Conservation (phyloP, 2,329 filamentous ascomycete genomes). For the Cercospora beticola region DNA sequence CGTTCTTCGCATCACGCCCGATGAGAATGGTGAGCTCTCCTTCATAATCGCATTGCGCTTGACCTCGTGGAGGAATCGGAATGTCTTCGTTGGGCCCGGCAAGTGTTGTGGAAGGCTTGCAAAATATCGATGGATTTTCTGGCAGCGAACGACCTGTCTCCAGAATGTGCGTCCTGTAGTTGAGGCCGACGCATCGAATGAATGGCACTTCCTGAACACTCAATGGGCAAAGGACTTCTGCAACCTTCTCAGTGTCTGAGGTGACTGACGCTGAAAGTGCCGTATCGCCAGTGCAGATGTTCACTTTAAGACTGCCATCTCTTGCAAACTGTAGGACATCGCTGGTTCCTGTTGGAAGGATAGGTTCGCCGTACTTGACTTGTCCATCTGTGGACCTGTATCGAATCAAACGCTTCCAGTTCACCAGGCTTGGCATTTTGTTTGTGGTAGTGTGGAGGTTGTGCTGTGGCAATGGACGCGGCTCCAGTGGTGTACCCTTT, state of each 20-base stretch:
- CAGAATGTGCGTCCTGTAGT: slow-evolving; percentile 56
- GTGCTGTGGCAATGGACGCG: background rate
- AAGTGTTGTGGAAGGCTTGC: slow-evolving; percentile 67
- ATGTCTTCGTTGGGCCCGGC: slow-evolving; percentile 64
- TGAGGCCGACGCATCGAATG: slow-evolving; percentile 59
- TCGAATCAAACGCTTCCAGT: slow-evolving; percentile 64
- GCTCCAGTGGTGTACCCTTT: background rate
- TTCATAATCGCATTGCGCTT: slow-evolving; percentile 72
- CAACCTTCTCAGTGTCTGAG: slow-evolving; percentile 55
- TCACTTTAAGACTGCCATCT: slow-evolving; percentile 46
- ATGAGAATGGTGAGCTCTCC: slow-evolving; percentile 74
- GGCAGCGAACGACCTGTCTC: slow-evolving; percentile 65
- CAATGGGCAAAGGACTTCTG: slow-evolving; percentile 55
- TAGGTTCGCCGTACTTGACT: slow-evolving; percentile 71
- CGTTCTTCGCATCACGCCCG: slow-evolving; percentile 63
- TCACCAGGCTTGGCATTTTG: background rate
- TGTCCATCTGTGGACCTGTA: slow-evolving; percentile 67
- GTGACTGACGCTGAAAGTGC: slow-evolving; percentile 51
- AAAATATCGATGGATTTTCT: slow-evolving; percentile 70
- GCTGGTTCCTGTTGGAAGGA: slow-evolving; percentile 43
- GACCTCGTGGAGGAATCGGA: slow-evolving; percentile 63
- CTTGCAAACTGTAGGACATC: slow-evolving; percentile 26
- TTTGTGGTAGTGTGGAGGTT: background rate
- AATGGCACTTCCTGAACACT: slow-evolving; percentile 54
- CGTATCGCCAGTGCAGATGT: slow-evolving; percentile 49